Percentiles rank a stretch among this genome's conserved stretches.
Evolutionary conservation across 2,329 filamentous ascomycete genomes (phyloP).

Genomic region (Orbilia javanica): DNA sequence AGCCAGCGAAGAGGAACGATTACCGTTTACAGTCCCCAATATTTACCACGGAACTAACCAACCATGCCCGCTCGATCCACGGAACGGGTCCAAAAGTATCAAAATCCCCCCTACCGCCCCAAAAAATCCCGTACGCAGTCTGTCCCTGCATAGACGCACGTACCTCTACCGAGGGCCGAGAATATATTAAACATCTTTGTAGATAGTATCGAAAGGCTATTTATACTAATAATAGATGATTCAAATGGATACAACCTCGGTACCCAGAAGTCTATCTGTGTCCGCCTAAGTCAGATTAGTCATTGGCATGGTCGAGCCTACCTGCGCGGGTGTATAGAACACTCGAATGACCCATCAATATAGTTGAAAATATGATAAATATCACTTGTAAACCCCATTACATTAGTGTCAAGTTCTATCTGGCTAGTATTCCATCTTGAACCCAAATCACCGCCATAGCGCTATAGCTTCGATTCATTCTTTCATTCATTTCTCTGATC

Average conservation of each 20-base stretch:
- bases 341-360: too few species aligned
- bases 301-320: background rate
- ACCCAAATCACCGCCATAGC: background rate
- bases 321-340: background rate
- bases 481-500: background rate
- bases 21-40: background rate
- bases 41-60: background rate
- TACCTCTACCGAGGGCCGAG: conserved; percentile 1
- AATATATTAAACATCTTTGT: background rate
- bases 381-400: background rate
- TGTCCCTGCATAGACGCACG: background rate
- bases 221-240: background rate
- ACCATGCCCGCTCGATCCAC: background rate
- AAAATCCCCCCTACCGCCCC: background rate
- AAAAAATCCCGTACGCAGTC: background rate
- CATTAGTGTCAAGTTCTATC: too few species aligned
- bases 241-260: background rate
- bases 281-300: background rate
- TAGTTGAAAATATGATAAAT: background rate
- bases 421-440: background rate
- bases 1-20: background rate
- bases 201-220: background rate
- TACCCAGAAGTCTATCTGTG: background rate
- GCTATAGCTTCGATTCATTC: too few species aligned
- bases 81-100: background rate